These are phyloP conservation scores for Microglena sp. DNA, from an alignment of 139 green algal species.

Conservation along the genomic window DNA sequence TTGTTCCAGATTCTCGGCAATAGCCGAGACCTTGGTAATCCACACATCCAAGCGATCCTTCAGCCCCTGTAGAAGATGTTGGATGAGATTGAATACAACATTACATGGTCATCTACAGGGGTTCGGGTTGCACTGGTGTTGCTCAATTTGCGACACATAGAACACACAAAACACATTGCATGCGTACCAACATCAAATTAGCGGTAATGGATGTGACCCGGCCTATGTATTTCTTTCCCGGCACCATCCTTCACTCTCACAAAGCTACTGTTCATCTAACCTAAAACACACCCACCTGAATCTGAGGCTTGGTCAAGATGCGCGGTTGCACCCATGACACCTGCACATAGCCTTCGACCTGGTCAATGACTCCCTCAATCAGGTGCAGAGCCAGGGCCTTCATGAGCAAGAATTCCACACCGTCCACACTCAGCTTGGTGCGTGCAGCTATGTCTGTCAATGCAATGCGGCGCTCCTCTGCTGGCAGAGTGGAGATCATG, in stretches of 20 bases:
- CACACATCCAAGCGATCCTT: constrained; percentile 67
- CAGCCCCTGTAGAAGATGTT: constrained; percentile 21
- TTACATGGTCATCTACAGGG: neutral
- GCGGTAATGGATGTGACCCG: too few relatives aligned
- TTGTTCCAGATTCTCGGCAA: constrained; percentile 46
- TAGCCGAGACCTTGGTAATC: constrained; percentile 69
- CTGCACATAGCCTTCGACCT: constrained; percentile 51
- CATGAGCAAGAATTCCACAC: constrained; percentile 97
- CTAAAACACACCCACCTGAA: constrained; percentile 12
- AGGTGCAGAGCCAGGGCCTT: constrained; percentile 83
- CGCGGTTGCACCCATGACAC: constrained; percentile 89
- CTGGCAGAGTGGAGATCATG: constrained; percentile 53
- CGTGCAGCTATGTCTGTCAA: constrained; percentile 49
- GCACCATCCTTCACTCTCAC: neutral
- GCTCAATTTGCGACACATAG: neutral
- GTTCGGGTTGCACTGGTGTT: neutral
- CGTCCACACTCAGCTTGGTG: constrained; percentile 85
- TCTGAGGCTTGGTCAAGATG: constrained; percentile 69
- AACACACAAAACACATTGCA: too few relatives aligned
- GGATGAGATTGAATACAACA: neutral
- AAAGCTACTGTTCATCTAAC: neutral
- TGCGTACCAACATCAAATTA: too few relatives aligned
- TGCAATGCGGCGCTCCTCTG: constrained; percentile 69
- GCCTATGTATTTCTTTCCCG: too few relatives aligned
- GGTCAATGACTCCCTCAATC: constrained; percentile 85